A percentile compares a stretch with the other conserved stretches of the same genome.
Evolutionary conservation across 2,329 filamentous ascomycete species (phyloP).

Genomic region (Fusarium albosuccineum): DNA sequence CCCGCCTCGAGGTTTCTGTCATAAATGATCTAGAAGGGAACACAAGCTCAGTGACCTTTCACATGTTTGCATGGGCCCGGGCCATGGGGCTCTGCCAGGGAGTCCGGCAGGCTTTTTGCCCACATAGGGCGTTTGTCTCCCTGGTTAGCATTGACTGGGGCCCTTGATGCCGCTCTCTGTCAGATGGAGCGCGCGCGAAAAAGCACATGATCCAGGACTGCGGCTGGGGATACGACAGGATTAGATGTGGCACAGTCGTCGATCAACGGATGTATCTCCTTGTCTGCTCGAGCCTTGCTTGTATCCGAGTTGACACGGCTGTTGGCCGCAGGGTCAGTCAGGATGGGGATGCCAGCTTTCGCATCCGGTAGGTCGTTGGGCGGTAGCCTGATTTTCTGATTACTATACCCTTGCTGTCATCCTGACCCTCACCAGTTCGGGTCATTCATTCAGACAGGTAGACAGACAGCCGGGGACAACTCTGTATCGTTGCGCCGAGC

Average conservation of each 20-base stretch:
- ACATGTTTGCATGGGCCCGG: slow-evolving; percentile 25
- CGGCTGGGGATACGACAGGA: slow-evolving; percentile 16
- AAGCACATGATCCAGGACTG: slow-evolving; percentile 25
- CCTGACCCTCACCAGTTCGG: background rate
- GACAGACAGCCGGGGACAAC: too few relatives aligned
- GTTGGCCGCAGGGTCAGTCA: slow-evolving; percentile 20
- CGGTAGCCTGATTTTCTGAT: background rate
- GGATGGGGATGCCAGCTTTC: slow-evolving; percentile 18
- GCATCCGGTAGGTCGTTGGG: slow-evolving; percentile 30
- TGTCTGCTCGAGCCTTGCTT: slow-evolving; percentile 9
- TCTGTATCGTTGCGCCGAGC: background rate
- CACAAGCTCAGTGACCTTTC: slow-evolving; percentile 14
- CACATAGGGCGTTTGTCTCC: background rate
- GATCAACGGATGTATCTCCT: slow-evolving; percentile 30
- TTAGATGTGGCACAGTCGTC: slow-evolving; percentile 32
- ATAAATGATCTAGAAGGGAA: slow-evolving; percentile 22
- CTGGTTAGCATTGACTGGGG: slow-evolving; percentile 2
- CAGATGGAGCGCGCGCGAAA: slow-evolving; percentile 15
- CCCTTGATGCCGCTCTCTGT: slow-evolving; percentile 11
- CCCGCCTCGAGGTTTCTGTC: slow-evolving; percentile 20
- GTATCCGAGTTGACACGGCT: slow-evolving; percentile 22
- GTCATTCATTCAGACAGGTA: background rate
- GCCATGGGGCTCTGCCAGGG: background rate
- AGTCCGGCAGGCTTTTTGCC: slow-evolving; percentile 1
- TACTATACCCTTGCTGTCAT: slow-evolving; percentile 5